Percentiles rank a stretch among this genome's conserved stretches.
Conservation (phyloP, 225 moss, liverwort and hornwort genomes). For the Sphagnum contortum region DNA sequence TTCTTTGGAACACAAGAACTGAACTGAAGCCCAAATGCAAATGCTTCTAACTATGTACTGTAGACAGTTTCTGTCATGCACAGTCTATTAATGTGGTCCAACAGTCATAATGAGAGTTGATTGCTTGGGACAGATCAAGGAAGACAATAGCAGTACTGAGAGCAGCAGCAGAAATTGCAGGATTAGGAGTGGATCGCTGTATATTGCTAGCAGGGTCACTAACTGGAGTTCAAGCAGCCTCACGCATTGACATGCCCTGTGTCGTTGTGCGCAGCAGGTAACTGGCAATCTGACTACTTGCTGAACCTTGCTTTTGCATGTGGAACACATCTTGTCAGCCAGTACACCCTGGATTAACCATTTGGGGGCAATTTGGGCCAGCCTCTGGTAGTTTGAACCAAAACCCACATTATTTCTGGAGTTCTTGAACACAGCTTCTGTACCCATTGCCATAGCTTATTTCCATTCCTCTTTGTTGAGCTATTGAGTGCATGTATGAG, state of each 20-base stretch:
- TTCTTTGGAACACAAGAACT: no score
- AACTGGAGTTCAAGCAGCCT: conserved; percentile 63
- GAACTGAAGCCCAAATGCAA: no score
- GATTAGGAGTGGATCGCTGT: conserved; percentile 46
- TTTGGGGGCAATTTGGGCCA: neutral
- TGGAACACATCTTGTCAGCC: neutral
- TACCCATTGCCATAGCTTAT: conserved; percentile 1
- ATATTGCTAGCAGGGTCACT: conserved; percentile 69
- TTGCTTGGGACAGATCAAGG: conserved; percentile 37
- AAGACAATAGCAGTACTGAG: conserved; percentile 72
- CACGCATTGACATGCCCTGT: conserved; percentile 90
- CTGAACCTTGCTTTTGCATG: neutral
- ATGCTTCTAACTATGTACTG: no score
- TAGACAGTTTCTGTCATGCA: no score
- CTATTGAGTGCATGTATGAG: conserved; percentile 9
- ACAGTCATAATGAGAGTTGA: no score
- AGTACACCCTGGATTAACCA: neutral
- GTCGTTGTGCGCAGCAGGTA: conserved; percentile 95
- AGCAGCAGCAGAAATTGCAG: conserved; percentile 74
- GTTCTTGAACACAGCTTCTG: neutral
- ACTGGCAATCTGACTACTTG: neutral
- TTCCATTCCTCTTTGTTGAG: conserved; percentile 10
- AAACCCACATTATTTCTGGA: neutral
- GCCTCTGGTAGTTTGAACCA: no score
- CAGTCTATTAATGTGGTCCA: no score